Conservation (phyloP, 768 basidiomycete species). For the Lactarius vividus region DNA sequence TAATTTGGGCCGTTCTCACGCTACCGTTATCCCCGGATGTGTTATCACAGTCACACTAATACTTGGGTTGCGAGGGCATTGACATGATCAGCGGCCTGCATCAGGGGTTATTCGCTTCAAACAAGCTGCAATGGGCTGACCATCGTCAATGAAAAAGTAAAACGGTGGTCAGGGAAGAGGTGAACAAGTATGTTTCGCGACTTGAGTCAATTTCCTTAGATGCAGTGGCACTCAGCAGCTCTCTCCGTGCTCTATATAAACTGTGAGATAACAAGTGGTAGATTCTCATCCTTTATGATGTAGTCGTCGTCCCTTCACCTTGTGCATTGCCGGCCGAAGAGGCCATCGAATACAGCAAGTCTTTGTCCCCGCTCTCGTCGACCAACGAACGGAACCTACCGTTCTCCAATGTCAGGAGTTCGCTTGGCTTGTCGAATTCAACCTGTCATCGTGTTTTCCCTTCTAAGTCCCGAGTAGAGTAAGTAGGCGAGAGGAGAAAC, state of each 20-base stretch:
- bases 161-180: not conserved
- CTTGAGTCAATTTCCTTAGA: not conserved
- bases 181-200: not conserved
- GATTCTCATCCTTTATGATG: not conserved
- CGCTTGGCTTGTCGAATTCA: constrained; percentile 48
- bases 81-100: not conserved
- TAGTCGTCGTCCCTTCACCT: not conserved
- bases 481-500: constrained; percentile 16
- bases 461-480: not conserved
- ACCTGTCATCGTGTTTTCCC: constrained; percentile 25
- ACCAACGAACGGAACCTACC: constrained; percentile 38
- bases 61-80: not conserved
- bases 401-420: constrained; percentile 39
- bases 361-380: constrained; percentile 41
- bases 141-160: not conserved
- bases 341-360: constrained; percentile 35
- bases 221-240: not conserved
- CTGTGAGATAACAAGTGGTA: not conserved
- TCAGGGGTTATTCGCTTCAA: not conserved
- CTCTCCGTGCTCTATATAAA: not conserved
- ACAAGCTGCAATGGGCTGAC: not conserved
- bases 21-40: too few relatives aligned
- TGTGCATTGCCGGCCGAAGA: constrained; percentile 5
- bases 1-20: too few relatives aligned
- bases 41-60: not conserved